Evolutionary conservation across 2,329 filamentous ascomycete species (phyloP).

Genomic region (Alternaria sp.): DNA sequence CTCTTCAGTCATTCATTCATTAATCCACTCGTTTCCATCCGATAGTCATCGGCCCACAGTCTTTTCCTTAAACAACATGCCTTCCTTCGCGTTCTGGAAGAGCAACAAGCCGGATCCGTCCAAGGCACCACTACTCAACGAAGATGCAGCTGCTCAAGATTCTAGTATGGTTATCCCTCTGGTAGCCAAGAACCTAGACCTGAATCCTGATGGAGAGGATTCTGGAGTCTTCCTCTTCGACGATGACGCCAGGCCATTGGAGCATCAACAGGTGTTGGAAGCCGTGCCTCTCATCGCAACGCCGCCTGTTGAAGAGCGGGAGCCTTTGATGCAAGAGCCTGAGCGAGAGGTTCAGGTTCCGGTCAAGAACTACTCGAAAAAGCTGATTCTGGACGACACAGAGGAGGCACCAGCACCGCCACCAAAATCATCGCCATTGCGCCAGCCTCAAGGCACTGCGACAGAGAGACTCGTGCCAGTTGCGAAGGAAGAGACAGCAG

Average conservation of each 20-base stretch:
- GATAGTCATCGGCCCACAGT: not conserved
- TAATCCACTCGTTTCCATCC: too few relatives aligned
- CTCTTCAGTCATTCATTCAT: not conserved
- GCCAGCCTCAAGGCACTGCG: not conserved
- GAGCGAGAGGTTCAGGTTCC: not conserved
- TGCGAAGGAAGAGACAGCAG: not conserved
- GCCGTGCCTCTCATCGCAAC: not conserved
- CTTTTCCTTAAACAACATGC: conserved; percentile 12
- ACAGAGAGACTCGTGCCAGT: not conserved
- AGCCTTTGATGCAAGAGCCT: not conserved
- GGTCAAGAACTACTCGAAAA: not conserved
- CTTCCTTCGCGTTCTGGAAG: conserved; percentile 33
- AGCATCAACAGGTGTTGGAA: not conserved
- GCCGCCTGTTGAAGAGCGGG: not conserved
- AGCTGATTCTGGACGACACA: not conserved
- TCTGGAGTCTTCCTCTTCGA: conserved; percentile 27
- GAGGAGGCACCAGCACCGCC: not conserved
- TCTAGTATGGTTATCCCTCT: not conserved
- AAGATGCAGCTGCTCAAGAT: conserved; percentile 5
- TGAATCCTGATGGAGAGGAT: conserved; percentile 24
- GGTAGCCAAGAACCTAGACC: conserved; percentile 9
- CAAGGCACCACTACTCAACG: conserved; percentile 8
- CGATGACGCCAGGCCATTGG: not conserved
- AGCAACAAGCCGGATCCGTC: conserved; percentile 18
- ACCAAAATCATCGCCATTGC: not conserved